Base-by-base conservation (phyloP, 345 rosid species). In the Crucihimalaya himalaica region DNA sequence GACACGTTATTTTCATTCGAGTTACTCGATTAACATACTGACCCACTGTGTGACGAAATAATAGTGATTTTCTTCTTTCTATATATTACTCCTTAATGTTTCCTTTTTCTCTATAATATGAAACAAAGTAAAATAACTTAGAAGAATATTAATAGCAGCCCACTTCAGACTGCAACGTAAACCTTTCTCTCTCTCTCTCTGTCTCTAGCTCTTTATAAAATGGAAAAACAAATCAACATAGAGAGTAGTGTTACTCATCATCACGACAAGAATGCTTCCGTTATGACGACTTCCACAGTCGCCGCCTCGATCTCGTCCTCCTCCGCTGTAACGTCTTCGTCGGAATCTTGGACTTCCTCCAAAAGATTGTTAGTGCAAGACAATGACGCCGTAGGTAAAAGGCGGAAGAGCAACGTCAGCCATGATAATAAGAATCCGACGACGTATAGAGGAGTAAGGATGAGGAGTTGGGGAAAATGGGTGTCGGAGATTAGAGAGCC, bases 391-490 rank as follows among this genome's bases (percentile, higher is more conserved):
- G 61, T 46, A 19, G 69, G 37, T 31, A 76, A 61, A n/a, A 68
- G 75, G 39, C 42, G 28, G 2, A 63, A 65, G 59, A 67, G 40
- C n/a, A 39, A 37, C 67, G 29, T 62, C 7, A 21, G 27, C 4
- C 67, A 55, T 3, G 68, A 62, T 63, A 18, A 52, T 10, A 75
- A 78, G 32, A 80, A 73, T 28, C 85, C 81, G 2, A 84, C 81
- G 54, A 85, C 84, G 29, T 93, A 88, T 68, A 81, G 91, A n/a
- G 98, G 97, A 50, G 98, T 93, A 1, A 82, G 98, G 69, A 89
- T 70, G 90, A 84, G 98, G 35, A 93, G 88, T 72, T 91, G 98
- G 98, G 98, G 98, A 0, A 91, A 88, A 80, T 94, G 96, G 97
- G 98, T 93, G 62, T 91, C 96, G 0, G 98, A 93, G 76, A 93